Base-by-base conservation (phyloP, 768 basidiomycete genomes). In the Suillus weaverae region DNA sequence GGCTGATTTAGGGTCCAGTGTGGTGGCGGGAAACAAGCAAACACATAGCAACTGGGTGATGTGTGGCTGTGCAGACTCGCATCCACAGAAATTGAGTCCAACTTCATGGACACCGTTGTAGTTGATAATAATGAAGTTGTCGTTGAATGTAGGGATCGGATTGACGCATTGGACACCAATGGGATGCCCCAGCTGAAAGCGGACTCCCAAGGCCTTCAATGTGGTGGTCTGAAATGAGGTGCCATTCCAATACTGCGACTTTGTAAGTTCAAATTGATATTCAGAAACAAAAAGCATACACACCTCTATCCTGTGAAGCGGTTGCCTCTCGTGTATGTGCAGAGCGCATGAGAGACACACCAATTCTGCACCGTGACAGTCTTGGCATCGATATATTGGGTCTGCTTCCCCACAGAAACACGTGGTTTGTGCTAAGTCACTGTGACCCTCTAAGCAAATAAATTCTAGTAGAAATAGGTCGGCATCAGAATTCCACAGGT, bases 71-170 rank as follows among this genome's bases (percentile, higher is more conserved):
- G 65, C 64, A 0, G 38, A 55, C 16, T 43, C 9, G 50, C 69
- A 70, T 18, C 30, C 30, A 20, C 69, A 70, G 35, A 66, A 70
- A 26, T 66, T 55, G 44, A 73, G 55, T 4, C 60, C 5, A 6
- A 75, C 18, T 4, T n/a, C 10, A 61, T 75, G 74, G 18, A 75
- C 62, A 5, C 70, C 72, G 55, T 72, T 76, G 18, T 54, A 63
- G 55, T 70, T 48, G 14, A 76, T 32, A 3, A 74, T 65, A 13
- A 69, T 53, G 10, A 76, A 66, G 57, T 61, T 54, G 46, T 71
- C 65, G 30, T 44, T 33, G 50, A 57, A 63, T 9, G 59, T 65
- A 10, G 61, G 32, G 9, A 3, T 35, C 1, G 62, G 53, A 44
- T 51, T 33, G 32, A 35, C 6, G 57, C 77, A 77, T 13, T 6